Percentiles rank a stretch among this genome's conserved stretches.
These are phyloP conservation scores for Bacterosira constricta DNA, from an alignment of 108 stramenopile species.

Conservation along the genomic window DNA sequence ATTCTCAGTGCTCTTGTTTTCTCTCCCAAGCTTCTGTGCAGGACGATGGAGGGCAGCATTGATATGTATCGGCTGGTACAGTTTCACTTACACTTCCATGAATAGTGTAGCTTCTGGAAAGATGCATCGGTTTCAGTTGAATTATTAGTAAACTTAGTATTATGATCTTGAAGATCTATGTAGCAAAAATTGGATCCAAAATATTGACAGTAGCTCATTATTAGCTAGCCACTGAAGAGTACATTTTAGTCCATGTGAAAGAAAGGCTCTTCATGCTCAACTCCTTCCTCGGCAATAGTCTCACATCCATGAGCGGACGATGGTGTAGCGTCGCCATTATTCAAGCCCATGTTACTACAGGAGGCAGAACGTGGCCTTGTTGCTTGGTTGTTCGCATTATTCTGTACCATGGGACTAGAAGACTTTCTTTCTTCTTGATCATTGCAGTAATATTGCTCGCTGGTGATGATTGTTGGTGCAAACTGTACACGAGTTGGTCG, in stretches of 20 bases:
- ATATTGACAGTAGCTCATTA: no score
- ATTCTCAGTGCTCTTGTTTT: no score
- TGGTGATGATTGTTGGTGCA: background rate
- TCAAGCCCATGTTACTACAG: background rate
- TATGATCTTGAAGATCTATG: no score
- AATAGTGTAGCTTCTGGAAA: no score
- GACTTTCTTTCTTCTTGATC: background rate
- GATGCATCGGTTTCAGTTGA: no score
- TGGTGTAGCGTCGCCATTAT: background rate
- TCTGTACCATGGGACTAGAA: background rate
- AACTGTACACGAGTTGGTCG: background rate
- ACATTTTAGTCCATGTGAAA: background rate
- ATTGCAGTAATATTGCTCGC: background rate
- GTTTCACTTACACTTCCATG: no score
- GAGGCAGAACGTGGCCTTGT: background rate
- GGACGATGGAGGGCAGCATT: no score
- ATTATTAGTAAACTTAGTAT: no score
- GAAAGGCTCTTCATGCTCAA: background rate
- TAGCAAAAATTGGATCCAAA: no score
- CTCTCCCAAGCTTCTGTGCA: no score
- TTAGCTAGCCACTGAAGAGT: no score
- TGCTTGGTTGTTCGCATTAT: background rate
- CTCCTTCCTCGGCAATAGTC: background rate
- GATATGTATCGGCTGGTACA: no score
- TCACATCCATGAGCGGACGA: background rate